A percentile compares a stretch with the other conserved stretches of the same genome.
These are phyloP conservation scores for Epichloe typhina DNA, from an alignment of 2,329 filamentous ascomycete genomes.

Conservation along the genomic window DNA sequence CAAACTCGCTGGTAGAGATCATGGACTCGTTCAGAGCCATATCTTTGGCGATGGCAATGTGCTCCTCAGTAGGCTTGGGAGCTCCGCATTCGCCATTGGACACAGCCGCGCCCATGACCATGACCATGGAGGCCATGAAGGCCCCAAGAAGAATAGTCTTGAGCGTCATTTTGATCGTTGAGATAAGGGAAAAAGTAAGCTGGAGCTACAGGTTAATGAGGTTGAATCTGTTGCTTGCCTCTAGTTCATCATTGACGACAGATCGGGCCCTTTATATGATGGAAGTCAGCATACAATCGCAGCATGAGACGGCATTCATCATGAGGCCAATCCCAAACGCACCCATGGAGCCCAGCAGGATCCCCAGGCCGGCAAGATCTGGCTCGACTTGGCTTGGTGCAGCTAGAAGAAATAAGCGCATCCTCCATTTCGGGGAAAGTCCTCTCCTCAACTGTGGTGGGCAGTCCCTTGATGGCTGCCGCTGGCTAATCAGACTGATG, in stretches of 20 bases:
- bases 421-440: background rate
- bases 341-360: background rate
- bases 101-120: background rate
- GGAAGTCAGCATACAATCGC: background rate
- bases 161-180: background rate
- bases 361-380: background rate
- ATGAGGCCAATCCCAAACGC: background rate
- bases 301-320: background rate
- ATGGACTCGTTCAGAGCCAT: background rate
- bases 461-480: background rate
- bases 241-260: background rate
- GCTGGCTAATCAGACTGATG: too few relatives aligned
- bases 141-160: background rate
- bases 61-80: conserved; percentile 1
- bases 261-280: background rate
- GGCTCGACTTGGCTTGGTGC: background rate
- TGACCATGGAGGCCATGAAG: background rate
- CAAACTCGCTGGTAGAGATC: background rate
- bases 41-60: background rate
- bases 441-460: background rate
- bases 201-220: background rate
- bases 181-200: background rate
- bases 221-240: background rate
- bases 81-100: background rate
- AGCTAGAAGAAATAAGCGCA: background rate